Conservation (phyloP, 768 basidiomycete genomes). For the Zangia roseola region DNA sequence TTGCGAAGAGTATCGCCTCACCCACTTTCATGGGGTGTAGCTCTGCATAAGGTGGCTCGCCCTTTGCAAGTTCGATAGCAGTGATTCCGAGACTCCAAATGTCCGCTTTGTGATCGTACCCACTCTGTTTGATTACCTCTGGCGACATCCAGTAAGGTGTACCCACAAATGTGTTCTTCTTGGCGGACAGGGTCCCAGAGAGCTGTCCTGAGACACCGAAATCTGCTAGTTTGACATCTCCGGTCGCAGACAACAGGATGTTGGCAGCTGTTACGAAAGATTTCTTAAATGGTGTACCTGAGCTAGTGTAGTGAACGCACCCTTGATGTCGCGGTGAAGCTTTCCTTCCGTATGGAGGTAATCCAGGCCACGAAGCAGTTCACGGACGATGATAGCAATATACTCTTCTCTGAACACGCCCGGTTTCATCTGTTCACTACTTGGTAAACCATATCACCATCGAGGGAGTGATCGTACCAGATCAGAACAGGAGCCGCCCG, state of each 20-base stretch:
- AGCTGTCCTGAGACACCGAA: conserved; percentile 99
- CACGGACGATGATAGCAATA: conserved; percentile 94
- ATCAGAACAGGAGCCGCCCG: conserved; percentile 97
- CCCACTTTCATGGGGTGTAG: conserved; percentile 98
- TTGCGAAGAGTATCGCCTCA: background rate
- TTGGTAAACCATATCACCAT: conserved; percentile 8
- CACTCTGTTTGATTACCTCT: conserved; percentile 99
- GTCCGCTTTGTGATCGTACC: conserved; percentile 98
- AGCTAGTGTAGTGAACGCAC: conserved; percentile 38
- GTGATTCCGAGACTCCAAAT: conserved; percentile 99
- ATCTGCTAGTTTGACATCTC: conserved; percentile 96
- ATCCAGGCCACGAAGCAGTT: conserved; percentile 88
- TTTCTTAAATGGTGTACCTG: background rate
- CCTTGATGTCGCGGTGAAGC: conserved; percentile 99
- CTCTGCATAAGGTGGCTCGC: conserved; percentile 97
- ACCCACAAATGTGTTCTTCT: conserved; percentile 98
- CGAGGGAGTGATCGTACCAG: conserved; percentile 53
- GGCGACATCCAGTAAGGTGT: conserved; percentile 99
- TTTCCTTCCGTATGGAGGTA: conserved; percentile 97
- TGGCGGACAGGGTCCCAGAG: conserved; percentile 86
- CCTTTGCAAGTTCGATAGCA: conserved; percentile 94
- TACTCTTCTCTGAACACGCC: conserved; percentile 98
- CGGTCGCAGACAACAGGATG: conserved; percentile 86
- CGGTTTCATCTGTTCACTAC: conserved; percentile 82
- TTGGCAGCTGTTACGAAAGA: conserved; percentile 69